Evolutionary conservation across 2,329 filamentous ascomycete species (phyloP).

Genomic region (Sporothrix pallida): DNA sequence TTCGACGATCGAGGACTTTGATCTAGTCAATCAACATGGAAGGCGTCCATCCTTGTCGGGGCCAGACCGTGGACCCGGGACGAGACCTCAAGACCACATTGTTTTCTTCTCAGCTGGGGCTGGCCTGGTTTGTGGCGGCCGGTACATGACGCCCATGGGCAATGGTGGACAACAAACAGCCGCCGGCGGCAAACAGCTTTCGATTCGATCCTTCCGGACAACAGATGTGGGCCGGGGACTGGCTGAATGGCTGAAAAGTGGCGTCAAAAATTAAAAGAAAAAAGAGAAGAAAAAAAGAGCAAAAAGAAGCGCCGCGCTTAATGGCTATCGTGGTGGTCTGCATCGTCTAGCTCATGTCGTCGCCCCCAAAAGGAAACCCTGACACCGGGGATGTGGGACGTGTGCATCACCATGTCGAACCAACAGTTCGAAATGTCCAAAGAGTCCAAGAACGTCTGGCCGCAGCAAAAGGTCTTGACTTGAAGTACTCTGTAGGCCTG

Average conservation of each 20-base stretch:
- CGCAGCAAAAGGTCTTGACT: not conserved
- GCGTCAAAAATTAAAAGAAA: not conserved
- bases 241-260: not conserved
- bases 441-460: not conserved
- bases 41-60: not conserved
- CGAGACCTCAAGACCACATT: not conserved
- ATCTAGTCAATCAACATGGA: not conserved
- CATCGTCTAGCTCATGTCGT: not conserved
- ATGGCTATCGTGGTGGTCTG: not conserved
- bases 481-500: not conserved
- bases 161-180: not conserved
- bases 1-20: not conserved
- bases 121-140: not conserved
- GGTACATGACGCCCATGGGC: too few relatives aligned
- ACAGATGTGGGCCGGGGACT: not conserved
- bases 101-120: not conserved
- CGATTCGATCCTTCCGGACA: not conserved
- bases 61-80: not conserved
- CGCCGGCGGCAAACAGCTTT: constrained; percentile 8
- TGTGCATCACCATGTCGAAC: not conserved
- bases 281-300: not conserved
- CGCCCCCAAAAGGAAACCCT: not conserved
- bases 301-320: constrained; percentile 14
- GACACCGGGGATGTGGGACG: not conserved
- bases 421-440: not conserved